Percentiles rank a stretch among this genome's conserved stretches.
Conservation (phyloP, 2,329 filamentous ascomycete species). For the Parafenestella ontariensis region DNA sequence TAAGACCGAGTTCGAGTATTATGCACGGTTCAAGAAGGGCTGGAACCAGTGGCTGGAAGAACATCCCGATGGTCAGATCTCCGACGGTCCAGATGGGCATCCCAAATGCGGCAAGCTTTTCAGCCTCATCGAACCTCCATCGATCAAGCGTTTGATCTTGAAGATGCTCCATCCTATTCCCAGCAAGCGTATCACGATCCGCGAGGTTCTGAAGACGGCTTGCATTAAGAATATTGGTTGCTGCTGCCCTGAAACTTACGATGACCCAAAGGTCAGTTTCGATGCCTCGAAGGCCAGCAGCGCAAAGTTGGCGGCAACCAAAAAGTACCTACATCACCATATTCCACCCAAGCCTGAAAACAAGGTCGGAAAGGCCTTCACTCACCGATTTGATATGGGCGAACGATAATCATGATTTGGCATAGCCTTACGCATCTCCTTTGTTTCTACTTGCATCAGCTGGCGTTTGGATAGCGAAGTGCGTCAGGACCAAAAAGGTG, state of each 20-base stretch:
- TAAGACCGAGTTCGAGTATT: constrained; percentile 61
- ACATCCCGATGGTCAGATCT: constrained; percentile 59
- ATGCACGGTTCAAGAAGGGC: constrained; percentile 68
- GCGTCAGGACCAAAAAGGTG: constrained; percentile 11
- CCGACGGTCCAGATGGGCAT: constrained; percentile 64
- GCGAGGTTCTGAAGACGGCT: constrained; percentile 72
- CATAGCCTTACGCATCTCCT: neutral
- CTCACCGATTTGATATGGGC: constrained; percentile 51
- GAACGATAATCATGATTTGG: constrained; percentile 32
- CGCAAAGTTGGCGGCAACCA: constrained; percentile 45
- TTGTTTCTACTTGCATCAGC: constrained; percentile 8
- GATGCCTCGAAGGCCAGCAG: constrained; percentile 60
- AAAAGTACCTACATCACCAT: constrained; percentile 54
- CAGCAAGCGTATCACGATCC: constrained; percentile 71
- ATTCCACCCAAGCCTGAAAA: constrained; percentile 50
- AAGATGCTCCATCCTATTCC: constrained; percentile 86
- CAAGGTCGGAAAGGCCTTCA: constrained; percentile 43
- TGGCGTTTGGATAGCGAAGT: constrained; percentile 17
- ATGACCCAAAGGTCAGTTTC: constrained; percentile 66
- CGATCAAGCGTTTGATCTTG: constrained; percentile 72
- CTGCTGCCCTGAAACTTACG: constrained; percentile 75
- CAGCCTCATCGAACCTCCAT: constrained; percentile 68
- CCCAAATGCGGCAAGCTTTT: constrained; percentile 73
- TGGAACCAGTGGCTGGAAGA: constrained; percentile 73
- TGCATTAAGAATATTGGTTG: constrained; percentile 79